Percentiles rank a stretch among this genome's conserved stretches.
phyloP scores from a whole-genome alignment of 2,329 filamentous ascomycete genomes.

The Colletotrichum cuscutae region DNA sequence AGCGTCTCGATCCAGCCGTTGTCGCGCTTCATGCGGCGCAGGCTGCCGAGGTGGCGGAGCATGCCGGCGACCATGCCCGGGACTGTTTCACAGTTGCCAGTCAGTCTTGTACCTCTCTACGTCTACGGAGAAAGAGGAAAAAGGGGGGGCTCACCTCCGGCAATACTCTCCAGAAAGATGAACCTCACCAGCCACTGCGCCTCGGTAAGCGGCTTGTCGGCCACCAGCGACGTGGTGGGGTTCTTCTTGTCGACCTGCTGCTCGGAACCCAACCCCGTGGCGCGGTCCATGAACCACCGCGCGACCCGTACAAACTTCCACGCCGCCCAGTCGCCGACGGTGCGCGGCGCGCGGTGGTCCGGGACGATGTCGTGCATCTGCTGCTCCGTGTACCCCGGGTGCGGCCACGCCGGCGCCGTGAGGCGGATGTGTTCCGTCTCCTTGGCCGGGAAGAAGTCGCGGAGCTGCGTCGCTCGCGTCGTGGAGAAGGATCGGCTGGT shows the following conservation, averaged over 20 bases:
- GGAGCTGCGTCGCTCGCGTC: constrained; percentile 55
- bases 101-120: not conserved
- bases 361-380: constrained; percentile 81
- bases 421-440: constrained; percentile 70
- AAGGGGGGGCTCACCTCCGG: constrained; percentile 61
- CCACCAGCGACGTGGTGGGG: constrained; percentile 64
- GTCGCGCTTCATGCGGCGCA: constrained; percentile 88
- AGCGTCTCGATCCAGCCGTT: constrained; percentile 97
- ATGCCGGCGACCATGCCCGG: constrained; percentile 98
- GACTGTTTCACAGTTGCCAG: constrained; percentile 54
- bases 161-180: constrained; percentile 92
- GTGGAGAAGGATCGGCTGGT: constrained; percentile 57
- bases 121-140: no score
- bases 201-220: constrained; percentile 76
- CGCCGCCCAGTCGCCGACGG: constrained; percentile 81
- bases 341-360: constrained; percentile 80
- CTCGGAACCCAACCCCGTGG: constrained; percentile 77
- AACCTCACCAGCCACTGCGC: constrained; percentile 75
- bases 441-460: constrained; percentile 71
- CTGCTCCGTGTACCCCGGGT: constrained; percentile 78
- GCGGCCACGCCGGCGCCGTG: constrained; percentile 75
- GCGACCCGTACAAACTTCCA: constrained; percentile 80
- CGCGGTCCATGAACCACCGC: constrained; percentile 83
- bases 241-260: constrained; percentile 72
- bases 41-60: constrained; percentile 86